A percentile compares a stretch with the other conserved stretches of the same genome.
These are phyloP conservation scores for Diplocarpon mali DNA, from an alignment of 2,329 filamentous ascomycete genomes.

Conservation along the genomic window DNA sequence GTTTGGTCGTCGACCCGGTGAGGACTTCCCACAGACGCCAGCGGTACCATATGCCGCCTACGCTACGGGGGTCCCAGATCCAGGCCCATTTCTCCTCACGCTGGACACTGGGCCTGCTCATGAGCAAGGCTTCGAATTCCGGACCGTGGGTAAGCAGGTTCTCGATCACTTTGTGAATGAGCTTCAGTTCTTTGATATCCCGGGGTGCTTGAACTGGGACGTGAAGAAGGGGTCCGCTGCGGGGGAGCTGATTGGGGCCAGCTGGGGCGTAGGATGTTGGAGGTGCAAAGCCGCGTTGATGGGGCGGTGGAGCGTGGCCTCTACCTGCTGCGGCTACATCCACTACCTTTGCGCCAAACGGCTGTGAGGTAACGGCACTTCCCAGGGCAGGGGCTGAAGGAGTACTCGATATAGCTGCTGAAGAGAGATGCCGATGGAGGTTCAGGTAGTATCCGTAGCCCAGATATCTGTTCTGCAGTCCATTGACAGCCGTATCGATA, in stretches of 20 bases:
- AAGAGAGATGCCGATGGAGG: slow-evolving; percentile 74
- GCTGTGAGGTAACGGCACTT: slow-evolving; percentile 39
- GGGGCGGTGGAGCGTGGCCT: slow-evolving; percentile 37
- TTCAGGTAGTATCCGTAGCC: slow-evolving; percentile 76
- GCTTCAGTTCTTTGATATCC: slow-evolving; percentile 65
- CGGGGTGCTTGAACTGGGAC: slow-evolving; percentile 65
- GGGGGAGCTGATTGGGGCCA: slow-evolving; percentile 23
- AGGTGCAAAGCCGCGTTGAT: slow-evolving; percentile 60
- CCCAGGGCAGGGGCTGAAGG: slow-evolving; percentile 34
- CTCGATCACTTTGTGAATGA: slow-evolving; percentile 85
- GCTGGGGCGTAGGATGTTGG: slow-evolving; percentile 54
- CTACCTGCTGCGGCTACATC: slow-evolving; percentile 32
- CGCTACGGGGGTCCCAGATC: slow-evolving; percentile 77
- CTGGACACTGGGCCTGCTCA: slow-evolving; percentile 76
- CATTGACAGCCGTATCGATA: slow-evolving; percentile 69
- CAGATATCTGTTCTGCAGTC: slow-evolving; percentile 72
- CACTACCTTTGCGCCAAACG: slow-evolving; percentile 67
- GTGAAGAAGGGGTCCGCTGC: slow-evolving; percentile 41
- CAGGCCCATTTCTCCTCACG: slow-evolving; percentile 85
- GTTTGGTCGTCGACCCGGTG: slow-evolving; percentile 46
- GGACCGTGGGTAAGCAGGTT: slow-evolving; percentile 67
- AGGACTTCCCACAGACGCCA: slow-evolving; percentile 84
- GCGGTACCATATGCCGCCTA: slow-evolving; percentile 79
- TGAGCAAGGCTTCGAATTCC: slow-evolving; percentile 84
- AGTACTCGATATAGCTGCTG: slow-evolving; percentile 47